A percentile compares a stretch with the other conserved stretches of the same genome.
Conservation (phyloP, 1,284 basidiomycete genomes). For the Fomitopsis pinicola region DNA sequence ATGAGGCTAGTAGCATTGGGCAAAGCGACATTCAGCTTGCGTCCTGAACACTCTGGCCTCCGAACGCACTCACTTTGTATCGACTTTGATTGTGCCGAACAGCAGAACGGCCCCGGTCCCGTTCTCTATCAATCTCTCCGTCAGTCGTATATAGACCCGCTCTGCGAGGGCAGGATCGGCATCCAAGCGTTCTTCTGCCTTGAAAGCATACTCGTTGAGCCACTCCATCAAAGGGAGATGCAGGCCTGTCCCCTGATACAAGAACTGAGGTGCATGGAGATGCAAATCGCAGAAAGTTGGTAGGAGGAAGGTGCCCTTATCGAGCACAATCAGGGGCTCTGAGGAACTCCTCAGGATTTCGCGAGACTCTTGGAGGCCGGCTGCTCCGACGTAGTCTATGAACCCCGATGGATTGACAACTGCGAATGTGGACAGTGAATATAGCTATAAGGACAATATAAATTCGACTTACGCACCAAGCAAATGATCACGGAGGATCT, state of each 20-base stretch:
- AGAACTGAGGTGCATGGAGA: slow-evolving; percentile 82
- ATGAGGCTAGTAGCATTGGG: slow-evolving; percentile 36
- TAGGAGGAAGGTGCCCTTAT: slow-evolving; percentile 59
- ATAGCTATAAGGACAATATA: too few relatives aligned
- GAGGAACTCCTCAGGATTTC: slow-evolving; percentile 22
- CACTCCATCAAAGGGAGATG: slow-evolving; percentile 83
- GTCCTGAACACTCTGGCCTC: not conserved
- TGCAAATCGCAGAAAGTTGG: slow-evolving; percentile 81
- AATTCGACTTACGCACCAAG: slow-evolving; percentile 36
- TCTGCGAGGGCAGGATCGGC: slow-evolving; percentile 52
- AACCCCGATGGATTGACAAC: slow-evolving; percentile 49
- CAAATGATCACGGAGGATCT: slow-evolving; percentile 54
- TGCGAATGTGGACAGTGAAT: slow-evolving; percentile 20
- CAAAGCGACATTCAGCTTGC: not conserved
- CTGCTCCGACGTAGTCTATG: slow-evolving; percentile 48
- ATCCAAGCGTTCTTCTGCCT: slow-evolving; percentile 75
- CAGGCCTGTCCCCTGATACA: slow-evolving; percentile 81
- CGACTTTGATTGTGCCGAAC: slow-evolving; percentile 77
- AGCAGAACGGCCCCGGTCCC: slow-evolving; percentile 75
- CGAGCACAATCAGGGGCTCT: slow-evolving; percentile 31
- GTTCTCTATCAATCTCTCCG: slow-evolving; percentile 55
- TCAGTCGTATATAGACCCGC: slow-evolving; percentile 63
- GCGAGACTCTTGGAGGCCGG: slow-evolving; percentile 30
- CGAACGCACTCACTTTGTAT: slow-evolving; percentile 61
- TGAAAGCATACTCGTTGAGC: slow-evolving; percentile 74